Base-by-base conservation (phyloP, 2,329 filamentous ascomycete genomes). In the Xylariaceae sp. region DNA sequence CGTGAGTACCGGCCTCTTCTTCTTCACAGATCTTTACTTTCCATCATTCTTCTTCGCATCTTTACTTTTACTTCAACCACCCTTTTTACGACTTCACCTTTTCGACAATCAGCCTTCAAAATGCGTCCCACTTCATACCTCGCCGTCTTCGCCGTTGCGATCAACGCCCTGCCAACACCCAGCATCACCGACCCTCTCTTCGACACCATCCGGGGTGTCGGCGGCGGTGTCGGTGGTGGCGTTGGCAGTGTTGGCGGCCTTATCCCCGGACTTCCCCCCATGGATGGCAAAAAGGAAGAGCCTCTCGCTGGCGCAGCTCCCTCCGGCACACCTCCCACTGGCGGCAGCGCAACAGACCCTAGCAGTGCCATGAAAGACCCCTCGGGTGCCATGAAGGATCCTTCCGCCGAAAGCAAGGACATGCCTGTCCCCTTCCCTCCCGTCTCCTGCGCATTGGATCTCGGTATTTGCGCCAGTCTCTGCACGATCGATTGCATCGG, bases 121-220 rank as follows among this genome's bases (percentile, higher is more conserved):
- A 69, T 69, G 68, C 68, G 55, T 59, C 53, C 59, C 39, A 62
- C 62, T 57, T 58, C 64, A 50, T 39, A 65, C 34, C 51, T 67
- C 55, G 30, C 59, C 48, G 39, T 61, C 18, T 53, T 66, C 35
- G 45, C 53, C 23, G 51, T 64, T 51, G 50, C 60, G 8, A 51
- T 61, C 18, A 61, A 64, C 59, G 54, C 66, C 18, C 45, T 61
- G 48, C 63, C 65, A 3, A 45, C 59, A 53, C 48, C 61, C 23
- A 61, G 61, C 4, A n/a, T 59, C 10, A 52, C 45, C 11, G 51
- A 61, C 34, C 61, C 56, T 5, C 51, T 53, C 2, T 56, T 56
- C 15, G 52, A 47, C 17, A 58, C 35, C 47, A 39, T 65, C 18
- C 56, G 56, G 2, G 53, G 57, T 4, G 55, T 67, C 50, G 11